phyloP scores from a whole-genome alignment of 2,329 filamentous ascomycete species.

The Hypoxylon sp. region DNA sequence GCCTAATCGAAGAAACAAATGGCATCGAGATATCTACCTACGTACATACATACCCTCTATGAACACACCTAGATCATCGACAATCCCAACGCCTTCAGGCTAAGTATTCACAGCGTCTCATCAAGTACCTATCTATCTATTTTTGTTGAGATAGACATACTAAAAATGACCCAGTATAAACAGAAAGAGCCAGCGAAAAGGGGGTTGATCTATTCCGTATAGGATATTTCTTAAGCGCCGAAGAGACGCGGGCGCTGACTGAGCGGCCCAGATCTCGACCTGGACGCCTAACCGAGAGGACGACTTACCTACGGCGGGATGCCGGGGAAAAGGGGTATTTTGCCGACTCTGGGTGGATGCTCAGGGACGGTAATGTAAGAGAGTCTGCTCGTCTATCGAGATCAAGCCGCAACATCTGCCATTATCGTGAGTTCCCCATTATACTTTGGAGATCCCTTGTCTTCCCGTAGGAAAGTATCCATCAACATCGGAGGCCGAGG shows the following conservation, averaged over 20 bases:
- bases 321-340: conserved; percentile 21
- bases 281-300: background rate
- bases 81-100: background rate
- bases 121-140: no score
- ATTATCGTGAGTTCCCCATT: conserved; percentile 1
- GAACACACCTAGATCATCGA: background rate
- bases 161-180: no score
- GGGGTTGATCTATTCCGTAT: no score
- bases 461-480: conserved; percentile 12
- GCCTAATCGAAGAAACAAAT: no score
- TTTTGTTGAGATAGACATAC: no score
- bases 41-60: no score
- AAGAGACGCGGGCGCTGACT: background rate
- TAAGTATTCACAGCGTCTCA: conserved; percentile 1
- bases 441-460: conserved; percentile 23
- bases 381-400: background rate
- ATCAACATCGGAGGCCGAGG: conserved; percentile 2
- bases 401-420: conserved; percentile 6
- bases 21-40: background rate
- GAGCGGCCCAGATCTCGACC: background rate
- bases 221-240: conserved; percentile 12
- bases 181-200: no score
- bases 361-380: no score
- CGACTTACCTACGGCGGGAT: conserved; percentile 10
- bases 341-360: no score